Evolutionary conservation across 2,329 filamentous ascomycete species (phyloP), one percentile per base, ranked within the genome.

Genomic region (Metarhizium anisopliae): DNA sequence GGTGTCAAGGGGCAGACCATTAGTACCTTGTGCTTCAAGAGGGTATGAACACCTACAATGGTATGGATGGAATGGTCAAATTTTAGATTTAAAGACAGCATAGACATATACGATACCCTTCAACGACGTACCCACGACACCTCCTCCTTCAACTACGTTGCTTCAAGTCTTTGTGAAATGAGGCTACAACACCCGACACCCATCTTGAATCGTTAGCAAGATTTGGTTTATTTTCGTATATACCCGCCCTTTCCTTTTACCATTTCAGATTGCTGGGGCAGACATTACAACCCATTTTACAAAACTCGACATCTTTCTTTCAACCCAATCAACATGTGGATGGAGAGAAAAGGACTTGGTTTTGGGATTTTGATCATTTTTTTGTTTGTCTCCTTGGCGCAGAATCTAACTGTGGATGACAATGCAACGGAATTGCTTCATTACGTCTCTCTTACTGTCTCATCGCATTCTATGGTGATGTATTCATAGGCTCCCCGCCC

Each of bases 1-100:
- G 93, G 93, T 6, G 83, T 84, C 68, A 89, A 90, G 67, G 93
- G 93, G 2, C 89, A 94, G 75, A 90, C 89, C 2, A 90, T 97
- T 45, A 93, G 87, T 65, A 96, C 88, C 57, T 70, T 96, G 54
- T 93, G 89, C 67, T 96, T 96, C 69, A 79, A 77, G 60, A 86
- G 63, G 59, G 56, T 60, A n/a, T 61, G 64, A 59, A 38, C 38
- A 40, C 10, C 7, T 35, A 11, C 32, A 11, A 25, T 25, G 4
- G 14, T 11, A 11, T 13, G 38, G 8, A 11, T 16, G 38, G 38
- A 40, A 16, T 14, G 38, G 13, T 16, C 38, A 40, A 40, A 16
- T 16, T 13, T 40, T 7, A 42, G 25, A 25, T 25, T 25, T 25
- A 1, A 25, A 25, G 25, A 25, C 25, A 29, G 5, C 2, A 10